Evolutionary conservation across 2,329 filamentous ascomycete genomes (phyloP), one percentile per base, ranked within the genome.

Genomic region (Pseudogymnoascus sp.): DNA sequence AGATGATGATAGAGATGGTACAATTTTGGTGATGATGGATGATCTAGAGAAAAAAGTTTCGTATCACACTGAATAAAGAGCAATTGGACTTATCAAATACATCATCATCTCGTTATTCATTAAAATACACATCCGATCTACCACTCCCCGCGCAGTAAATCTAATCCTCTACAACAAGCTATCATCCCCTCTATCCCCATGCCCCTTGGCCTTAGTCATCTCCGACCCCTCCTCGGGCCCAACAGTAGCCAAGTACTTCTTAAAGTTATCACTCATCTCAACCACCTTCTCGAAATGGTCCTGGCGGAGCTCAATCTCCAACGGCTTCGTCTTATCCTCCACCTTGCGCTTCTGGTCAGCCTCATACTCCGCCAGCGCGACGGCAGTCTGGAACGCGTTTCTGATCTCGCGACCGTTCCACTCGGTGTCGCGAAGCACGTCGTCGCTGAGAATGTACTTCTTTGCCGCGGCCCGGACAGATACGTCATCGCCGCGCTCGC

Each of bases 391-490:
- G 46, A 69, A 70, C 3, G 69, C 67, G 59, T 71, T 70, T 4
- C 69, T 60, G 42, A 70, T 71, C 59, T 71, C 68, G 3, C 69
- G 46, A 4, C 70, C 69, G 61, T 71, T 71, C 70, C 70, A 71
- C 14, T 69, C 60, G 5, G 67, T 60, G 14, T 68, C 63, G 25
- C 60, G 60, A 1, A 71, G 42, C 1, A 65, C 65, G 6, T 67
- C 62, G 14, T 69, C 65, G 1, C 56, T 64, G 5, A 67, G 42
- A 2, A 70, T 62, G 21, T 67, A 70, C 14, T 63, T 38, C 61
- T 69, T 69, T 3, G 65, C 65, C 0, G 60, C 63, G 1, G 56
- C 64, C 43, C 59, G 63, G 9, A 67, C 62, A 7, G 49, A 7
- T 0, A 37, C 62, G 16, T 68, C 63, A 9, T 69, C 66, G 16